A percentile compares a stretch with the other conserved stretches of the same genome.
phyloP scores from a whole-genome alignment of 1,284 basidiomycete species.

The Tausonia pullulans region DNA sequence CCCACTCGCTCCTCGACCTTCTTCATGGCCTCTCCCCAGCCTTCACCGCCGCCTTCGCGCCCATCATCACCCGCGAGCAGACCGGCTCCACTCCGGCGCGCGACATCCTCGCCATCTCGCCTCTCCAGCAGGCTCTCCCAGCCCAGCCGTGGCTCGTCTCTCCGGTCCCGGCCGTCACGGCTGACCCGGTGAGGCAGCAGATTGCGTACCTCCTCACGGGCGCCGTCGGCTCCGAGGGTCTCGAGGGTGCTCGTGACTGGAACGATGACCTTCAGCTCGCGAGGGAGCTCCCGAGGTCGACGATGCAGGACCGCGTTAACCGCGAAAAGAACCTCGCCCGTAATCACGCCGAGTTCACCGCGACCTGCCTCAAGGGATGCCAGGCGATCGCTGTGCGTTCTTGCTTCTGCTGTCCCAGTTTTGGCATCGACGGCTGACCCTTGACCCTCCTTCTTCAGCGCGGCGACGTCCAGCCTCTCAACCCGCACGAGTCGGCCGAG shows the following conservation, averaged over 20 bases:
- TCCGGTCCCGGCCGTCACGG: slow-evolving; percentile 26
- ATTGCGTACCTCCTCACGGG: slow-evolving; percentile 46
- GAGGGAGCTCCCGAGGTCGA: slow-evolving; percentile 41
- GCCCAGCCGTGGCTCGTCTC: slow-evolving; percentile 43
- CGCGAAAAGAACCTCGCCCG: slow-evolving; percentile 45
- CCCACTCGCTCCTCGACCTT: slow-evolving; percentile 43
- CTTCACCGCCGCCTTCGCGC: slow-evolving; percentile 33
- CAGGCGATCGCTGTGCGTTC: slow-evolving; percentile 37
- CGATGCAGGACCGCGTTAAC: slow-evolving; percentile 41
- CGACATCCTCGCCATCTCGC: slow-evolving; percentile 37
- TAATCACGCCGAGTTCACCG: slow-evolving; percentile 43
- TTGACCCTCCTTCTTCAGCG: slow-evolving; percentile 21
- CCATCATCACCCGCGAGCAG: slow-evolving; percentile 20
- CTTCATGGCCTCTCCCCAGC: slow-evolving; percentile 38
- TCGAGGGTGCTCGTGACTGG: slow-evolving; percentile 47
- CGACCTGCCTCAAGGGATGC: slow-evolving; percentile 41
- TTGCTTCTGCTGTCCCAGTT: slow-evolving; percentile 13
- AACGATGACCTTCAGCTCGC: slow-evolving; percentile 48
- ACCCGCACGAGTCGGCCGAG: slow-evolving; percentile 43
- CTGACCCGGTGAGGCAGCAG: slow-evolving; percentile 44
- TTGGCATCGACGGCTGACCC: neutral
- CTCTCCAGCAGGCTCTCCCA: slow-evolving; percentile 42
- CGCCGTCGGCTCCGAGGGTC: slow-evolving; percentile 38
- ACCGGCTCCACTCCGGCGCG: slow-evolving; percentile 24
- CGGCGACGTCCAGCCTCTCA: slow-evolving; percentile 43